Evolutionary conservation across 2,329 filamentous ascomycete species (phyloP).

Genomic region (Penicillium capsulatum): DNA sequence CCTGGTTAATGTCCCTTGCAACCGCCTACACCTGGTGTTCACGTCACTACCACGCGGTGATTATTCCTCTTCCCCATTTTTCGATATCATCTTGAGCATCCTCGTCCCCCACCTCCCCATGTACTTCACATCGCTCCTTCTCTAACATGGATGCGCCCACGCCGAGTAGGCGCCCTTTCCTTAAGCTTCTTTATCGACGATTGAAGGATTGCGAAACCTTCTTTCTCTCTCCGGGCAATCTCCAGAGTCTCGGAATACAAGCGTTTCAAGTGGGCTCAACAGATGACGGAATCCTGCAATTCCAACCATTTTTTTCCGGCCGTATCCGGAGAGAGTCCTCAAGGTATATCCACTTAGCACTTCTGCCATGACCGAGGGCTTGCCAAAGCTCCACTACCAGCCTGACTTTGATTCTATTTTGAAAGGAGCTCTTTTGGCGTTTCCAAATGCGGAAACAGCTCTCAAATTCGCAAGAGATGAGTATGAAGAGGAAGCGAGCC

Average conservation of each 20-base stretch:
- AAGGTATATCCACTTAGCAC: constrained; percentile 1
- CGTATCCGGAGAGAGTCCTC: constrained; percentile 4
- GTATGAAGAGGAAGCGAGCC: neutral
- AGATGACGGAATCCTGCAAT: constrained; percentile 2
- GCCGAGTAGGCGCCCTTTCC: too few relatives aligned
- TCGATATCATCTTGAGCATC: neutral
- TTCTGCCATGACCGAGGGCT: neutral
- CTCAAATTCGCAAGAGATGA: neutral
- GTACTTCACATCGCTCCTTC: constrained; percentile 1
- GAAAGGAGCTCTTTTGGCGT: neutral
- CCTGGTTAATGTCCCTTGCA: too few relatives aligned
- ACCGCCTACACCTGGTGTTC: too few relatives aligned
- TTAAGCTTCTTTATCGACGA: too few relatives aligned
- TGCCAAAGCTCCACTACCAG: neutral
- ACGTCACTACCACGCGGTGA: too few relatives aligned
- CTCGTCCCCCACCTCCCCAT: too few relatives aligned
- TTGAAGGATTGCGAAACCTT: neutral
- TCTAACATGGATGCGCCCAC: neutral
- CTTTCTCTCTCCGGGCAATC: constrained; percentile 2
- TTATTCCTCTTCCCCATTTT: too few relatives aligned
- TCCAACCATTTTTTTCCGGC: constrained; percentile 2
- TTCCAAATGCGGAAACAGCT: constrained; percentile 1
- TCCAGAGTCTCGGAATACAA: constrained; percentile 5
- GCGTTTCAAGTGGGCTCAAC: constrained; percentile 1
- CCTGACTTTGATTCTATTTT: constrained; percentile 3